These are phyloP conservation scores for Suhomyces vadensis DNA, from an alignment of 805 yeast genomes.

Conservation along the genomic window DNA sequence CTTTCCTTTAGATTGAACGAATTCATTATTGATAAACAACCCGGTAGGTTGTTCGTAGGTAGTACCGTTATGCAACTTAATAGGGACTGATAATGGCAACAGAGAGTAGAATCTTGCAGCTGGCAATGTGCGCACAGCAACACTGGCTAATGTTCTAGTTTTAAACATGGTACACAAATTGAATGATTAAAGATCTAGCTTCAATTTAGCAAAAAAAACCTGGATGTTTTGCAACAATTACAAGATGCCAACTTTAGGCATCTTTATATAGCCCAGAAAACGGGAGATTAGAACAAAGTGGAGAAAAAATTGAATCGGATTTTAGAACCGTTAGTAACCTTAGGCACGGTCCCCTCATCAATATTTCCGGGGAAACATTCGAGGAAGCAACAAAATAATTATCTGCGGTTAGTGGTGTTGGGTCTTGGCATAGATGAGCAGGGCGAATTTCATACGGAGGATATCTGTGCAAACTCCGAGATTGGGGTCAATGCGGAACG, in stretches of 20 bases:
- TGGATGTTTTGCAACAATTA: too few relatives aligned
- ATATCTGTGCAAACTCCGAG: too few relatives aligned
- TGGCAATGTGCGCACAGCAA: background rate
- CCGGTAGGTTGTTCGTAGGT: constrained; percentile 82
- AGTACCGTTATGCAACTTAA: constrained; percentile 71
- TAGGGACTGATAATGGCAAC: constrained; percentile 41
- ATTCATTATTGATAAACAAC: constrained; percentile 84
- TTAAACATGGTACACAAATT: constrained; percentile 1
- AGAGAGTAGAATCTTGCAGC: constrained; percentile 25
- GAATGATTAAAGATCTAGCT: too few relatives aligned
- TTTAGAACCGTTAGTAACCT: background rate
- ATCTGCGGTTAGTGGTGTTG: too few relatives aligned
- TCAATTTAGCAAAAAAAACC: too few relatives aligned
- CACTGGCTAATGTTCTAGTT: constrained; percentile 1
- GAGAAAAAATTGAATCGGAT: background rate
- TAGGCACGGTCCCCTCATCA: too few relatives aligned
- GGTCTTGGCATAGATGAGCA: too few relatives aligned
- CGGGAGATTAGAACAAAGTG: background rate
- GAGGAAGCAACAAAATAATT: too few relatives aligned
- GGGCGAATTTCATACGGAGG: too few relatives aligned
- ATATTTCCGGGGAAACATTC: too few relatives aligned
- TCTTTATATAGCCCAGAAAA: background rate
- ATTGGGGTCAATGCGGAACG: too few relatives aligned
- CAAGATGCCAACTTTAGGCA: background rate
- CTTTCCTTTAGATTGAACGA: constrained; percentile 57